These are phyloP conservation scores for Geotrichum australiense DNA, from an alignment of 1,139 yeast genomes.

Conservation along the genomic window DNA sequence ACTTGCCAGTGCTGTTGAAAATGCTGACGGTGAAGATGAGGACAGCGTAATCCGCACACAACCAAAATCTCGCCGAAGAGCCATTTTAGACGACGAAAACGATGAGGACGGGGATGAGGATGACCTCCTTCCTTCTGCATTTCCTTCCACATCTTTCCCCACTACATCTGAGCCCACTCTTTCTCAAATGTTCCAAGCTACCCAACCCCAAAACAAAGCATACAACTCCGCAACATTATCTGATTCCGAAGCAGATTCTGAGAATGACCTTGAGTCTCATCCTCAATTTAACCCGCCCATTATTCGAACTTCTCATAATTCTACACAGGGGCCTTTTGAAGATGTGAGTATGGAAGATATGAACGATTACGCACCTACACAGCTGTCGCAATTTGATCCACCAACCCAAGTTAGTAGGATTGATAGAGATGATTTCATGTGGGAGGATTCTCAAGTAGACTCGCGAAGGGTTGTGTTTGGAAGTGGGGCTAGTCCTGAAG, in stretches of 20 bases:
- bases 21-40: no score
- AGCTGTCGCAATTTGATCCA: constrained; percentile 20
- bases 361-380: constrained; percentile 18
- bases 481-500: no score
- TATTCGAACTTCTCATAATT: not conserved
- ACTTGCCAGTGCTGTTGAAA: not conserved
- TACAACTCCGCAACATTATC: no score
- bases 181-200: constrained; percentile 10
- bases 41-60: no score
- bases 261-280: no score
- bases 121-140: constrained; percentile 9
- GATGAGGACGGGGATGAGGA: constrained; percentile 20
- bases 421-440: not conserved
- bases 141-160: not conserved
- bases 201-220: constrained; percentile 3
- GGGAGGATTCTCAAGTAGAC: no score
- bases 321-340: no score
- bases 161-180: not conserved
- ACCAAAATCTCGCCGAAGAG: no score
- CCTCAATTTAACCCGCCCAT: no score
- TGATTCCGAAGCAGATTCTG: no score
- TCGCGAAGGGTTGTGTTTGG: no score
- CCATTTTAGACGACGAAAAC: constrained; percentile 14
- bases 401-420: constrained; percentile 15
- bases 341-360: no score